Evolutionary conservation across 2,329 filamentous ascomycete genomes (phyloP), one percentile per base, ranked within the genome.

Genomic region (Sordariomycetes sp.): DNA sequence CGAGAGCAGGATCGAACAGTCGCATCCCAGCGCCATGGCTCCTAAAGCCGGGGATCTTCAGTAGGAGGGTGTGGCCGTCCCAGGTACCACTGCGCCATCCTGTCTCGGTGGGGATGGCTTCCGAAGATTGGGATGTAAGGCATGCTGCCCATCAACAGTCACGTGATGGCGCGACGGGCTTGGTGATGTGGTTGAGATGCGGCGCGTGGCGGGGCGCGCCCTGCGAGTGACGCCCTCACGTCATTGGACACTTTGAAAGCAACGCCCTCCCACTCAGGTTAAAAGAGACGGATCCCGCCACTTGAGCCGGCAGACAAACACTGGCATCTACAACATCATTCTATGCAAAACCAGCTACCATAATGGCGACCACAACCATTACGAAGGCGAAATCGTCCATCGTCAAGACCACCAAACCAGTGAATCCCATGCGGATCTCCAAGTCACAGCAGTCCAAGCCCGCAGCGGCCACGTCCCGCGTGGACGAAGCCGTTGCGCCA

Each of bases 331-430:
- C 16, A 54, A 35, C 28, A 54, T 32, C 54, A 12, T 55, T 55
- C n/a, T 32, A 55, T 22, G 18, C 11, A n/a, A 14, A 14, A 55
- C 16, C 12, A 24, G 20, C n/a, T 22, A 28, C 32, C 53, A 7
- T 7, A n/a, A 52, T 60, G 50, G 52, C 35, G 18, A 54, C 22
- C 43, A 18, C 35, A 10, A 56, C 22, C 28, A 40, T 60, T 56
- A 53, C 46, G 53, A 62, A 58, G 57, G 37, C 59, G 25, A 59
- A 54, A 50, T 40, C 59, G 22, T 32, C 59, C 20, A 12, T 22
- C 3, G 18, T 57, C 11, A 46, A 53, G 50, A 35, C 55, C 20
- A 43, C 35, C n/a, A 54, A 50, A 20, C 35, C 55, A 24, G 54
- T 52, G 46, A 54, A 53, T 58, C 14, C 52, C 46, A 43, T n/a